Evolutionary conservation across 306 rosid genomes (phyloP).

Genomic region (Cicer chorassanicum): DNA sequence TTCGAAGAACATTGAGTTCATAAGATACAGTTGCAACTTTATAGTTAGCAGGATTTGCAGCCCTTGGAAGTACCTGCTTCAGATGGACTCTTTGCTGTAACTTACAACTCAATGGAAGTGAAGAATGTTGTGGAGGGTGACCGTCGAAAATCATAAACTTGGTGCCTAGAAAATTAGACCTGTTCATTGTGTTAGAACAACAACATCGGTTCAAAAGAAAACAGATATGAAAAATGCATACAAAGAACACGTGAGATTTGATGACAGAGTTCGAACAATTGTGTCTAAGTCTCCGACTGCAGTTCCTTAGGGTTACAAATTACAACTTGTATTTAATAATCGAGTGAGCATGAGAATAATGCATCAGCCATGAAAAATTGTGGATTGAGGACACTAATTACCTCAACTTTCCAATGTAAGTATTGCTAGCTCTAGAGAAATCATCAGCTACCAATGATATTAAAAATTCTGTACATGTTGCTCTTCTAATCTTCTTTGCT

Average conservation of each 20-base stretch:
- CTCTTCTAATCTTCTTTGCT: slow-evolving; percentile 81
- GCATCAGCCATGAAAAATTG: slow-evolving; percentile 22
- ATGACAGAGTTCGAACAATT: too few relatives aligned
- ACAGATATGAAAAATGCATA: too few relatives aligned
- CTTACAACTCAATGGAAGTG: slow-evolving; percentile 54
- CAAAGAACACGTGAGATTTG: too few relatives aligned
- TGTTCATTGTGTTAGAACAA: slow-evolving; percentile 41
- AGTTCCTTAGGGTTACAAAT: too few relatives aligned
- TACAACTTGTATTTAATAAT: slow-evolving; percentile 30
- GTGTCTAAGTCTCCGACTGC: too few relatives aligned
- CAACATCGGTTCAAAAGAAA: too few relatives aligned
- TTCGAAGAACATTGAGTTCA: slow-evolving; percentile 88
- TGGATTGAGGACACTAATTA: slow-evolving; percentile 32
- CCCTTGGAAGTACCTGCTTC: slow-evolving; percentile 69
- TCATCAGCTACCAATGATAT: slow-evolving; percentile 74
- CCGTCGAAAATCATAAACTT: slow-evolving; percentile 72
- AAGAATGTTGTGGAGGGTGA: slow-evolving; percentile 60
- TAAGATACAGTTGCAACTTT: slow-evolving; percentile 70
- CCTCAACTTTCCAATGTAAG: slow-evolving; percentile 85
- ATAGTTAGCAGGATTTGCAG: slow-evolving; percentile 44
- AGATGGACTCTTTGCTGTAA: slow-evolving; percentile 56
- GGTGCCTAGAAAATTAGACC: slow-evolving; percentile 95
- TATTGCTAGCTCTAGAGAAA: slow-evolving; percentile 69
- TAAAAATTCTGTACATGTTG: slow-evolving; percentile 74
- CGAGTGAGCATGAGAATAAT: slow-evolving; percentile 29